Percentiles rank a stretch among this genome's conserved stretches.
Conservation (phyloP, 768 basidiomycete genomes). For the Rhodotorula toruloides region DNA sequence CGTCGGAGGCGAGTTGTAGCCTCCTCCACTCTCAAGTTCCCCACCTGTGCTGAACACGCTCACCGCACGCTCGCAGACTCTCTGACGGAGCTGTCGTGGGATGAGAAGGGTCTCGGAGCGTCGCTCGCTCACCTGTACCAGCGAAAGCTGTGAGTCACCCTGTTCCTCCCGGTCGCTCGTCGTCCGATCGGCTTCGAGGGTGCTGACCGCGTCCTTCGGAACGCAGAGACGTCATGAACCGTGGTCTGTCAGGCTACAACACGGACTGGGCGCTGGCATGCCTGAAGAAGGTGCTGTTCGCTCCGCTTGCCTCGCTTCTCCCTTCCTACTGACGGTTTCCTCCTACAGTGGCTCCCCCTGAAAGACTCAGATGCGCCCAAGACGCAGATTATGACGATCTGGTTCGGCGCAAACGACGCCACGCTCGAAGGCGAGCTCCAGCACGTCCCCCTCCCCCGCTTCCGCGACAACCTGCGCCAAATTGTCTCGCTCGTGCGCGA, state of each 20-base stretch:
- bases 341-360: background rate
- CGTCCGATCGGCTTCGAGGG: background rate
- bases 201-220: background rate
- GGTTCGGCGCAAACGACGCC: conserved; percentile 39
- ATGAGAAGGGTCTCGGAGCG: conserved; percentile 11
- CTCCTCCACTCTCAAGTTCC: background rate
- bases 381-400: conserved; percentile 23
- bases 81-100: conserved; percentile 31
- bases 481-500: conserved; percentile 22
- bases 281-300: conserved; percentile 12
- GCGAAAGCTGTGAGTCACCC: conserved; percentile 16
- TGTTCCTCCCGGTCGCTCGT: background rate
- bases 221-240: conserved; percentile 30
- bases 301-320: background rate
- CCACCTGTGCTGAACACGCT: background rate
- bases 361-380: background rate
- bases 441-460: conserved; percentile 29
- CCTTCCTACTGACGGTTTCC: background rate
- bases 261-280: conserved; percentile 19
- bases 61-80: conserved; percentile 20
- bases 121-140: conserved; percentile 24
- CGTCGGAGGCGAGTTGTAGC: conserved; percentile 12
- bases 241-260: conserved; percentile 35
- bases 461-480: conserved; percentile 16
- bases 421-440: conserved; percentile 18